Evolutionary conservation across 305 asterid genomes (phyloP).

Genomic region (Coffea humblotiana): DNA sequence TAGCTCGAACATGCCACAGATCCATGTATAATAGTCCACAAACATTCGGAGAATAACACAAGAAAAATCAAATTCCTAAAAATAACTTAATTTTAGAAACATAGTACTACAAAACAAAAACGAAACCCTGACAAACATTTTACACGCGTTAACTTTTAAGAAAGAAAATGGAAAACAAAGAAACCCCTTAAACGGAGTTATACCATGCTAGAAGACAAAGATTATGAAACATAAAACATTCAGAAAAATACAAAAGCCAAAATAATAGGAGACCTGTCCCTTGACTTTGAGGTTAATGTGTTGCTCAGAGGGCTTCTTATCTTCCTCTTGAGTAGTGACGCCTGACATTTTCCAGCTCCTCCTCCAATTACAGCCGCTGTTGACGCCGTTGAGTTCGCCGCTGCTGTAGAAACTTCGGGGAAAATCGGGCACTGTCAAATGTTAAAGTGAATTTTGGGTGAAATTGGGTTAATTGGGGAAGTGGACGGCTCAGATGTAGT

Average conservation of each 20-base stretch:
- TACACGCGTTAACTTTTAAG: too few relatives aligned
- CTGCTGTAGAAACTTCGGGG: neutral
- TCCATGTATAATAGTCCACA: neutral
- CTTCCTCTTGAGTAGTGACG: conserved; percentile 26
- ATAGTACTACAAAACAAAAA: neutral
- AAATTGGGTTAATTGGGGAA: neutral
- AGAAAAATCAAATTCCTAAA: neutral
- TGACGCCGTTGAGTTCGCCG: neutral
- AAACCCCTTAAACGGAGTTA: neutral
- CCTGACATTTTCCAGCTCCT: conserved; percentile 23
- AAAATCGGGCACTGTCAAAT: neutral
- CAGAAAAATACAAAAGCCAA: neutral
- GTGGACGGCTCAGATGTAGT: neutral
- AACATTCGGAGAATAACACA: neutral
- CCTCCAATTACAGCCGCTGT: too few relatives aligned
- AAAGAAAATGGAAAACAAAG: too few relatives aligned
- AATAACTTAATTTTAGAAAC: neutral
- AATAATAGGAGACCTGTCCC: conserved; percentile 22
- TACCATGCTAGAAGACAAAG: neutral
- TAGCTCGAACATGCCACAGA: too few relatives aligned
- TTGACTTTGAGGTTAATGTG: conserved; percentile 37
- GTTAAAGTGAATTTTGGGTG: neutral
- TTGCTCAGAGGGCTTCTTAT: conserved; percentile 28
- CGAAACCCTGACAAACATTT: neutral
- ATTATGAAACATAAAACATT: neutral